phyloP scores from a whole-genome alignment of 2,329 filamentous ascomycete species.

The Trichoderma koningii region DNA sequence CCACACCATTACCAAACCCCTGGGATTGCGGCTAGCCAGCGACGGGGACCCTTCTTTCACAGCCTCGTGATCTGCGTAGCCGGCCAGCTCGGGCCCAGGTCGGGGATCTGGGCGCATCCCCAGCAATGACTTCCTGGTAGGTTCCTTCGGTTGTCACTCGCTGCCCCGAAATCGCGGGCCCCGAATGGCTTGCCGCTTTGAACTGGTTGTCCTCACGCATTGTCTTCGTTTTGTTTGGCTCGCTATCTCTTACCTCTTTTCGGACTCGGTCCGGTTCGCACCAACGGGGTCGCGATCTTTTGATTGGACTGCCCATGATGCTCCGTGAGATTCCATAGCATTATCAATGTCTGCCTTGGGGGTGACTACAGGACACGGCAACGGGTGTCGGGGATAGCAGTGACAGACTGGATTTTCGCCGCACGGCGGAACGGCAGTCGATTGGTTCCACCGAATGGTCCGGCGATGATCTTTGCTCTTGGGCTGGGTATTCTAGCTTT shows the following conservation, averaged over 20 bases:
- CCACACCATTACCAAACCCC: constrained; percentile 16
- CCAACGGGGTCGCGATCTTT: neutral
- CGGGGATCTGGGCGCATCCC: neutral
- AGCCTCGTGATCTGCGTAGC: constrained; percentile 17
- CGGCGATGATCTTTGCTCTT: no score
- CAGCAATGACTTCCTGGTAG: no score
- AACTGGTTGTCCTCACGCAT: neutral
- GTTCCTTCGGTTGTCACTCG: neutral
- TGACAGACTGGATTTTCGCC: no score
- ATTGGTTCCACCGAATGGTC: no score
- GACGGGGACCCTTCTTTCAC: neutral
- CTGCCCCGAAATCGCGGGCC: constrained; percentile 14
- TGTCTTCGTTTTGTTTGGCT: neutral
- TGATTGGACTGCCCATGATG: neutral
- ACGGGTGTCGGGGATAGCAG: neutral
- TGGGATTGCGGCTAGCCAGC: neutral
- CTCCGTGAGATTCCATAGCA: constrained; percentile 9
- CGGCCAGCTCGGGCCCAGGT: constrained; percentile 21
- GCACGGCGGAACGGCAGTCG: no score
- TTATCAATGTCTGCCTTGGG: neutral
- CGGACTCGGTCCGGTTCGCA: constrained; percentile 1
- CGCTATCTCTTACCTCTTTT: neutral
- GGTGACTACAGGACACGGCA: neutral
- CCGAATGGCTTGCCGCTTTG: neutral
- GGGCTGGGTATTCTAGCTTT: no score